Evolutionary conservation across 495 filamentous ascomycete species (phyloP).

Genomic region (Neurospora pannonica): DNA sequence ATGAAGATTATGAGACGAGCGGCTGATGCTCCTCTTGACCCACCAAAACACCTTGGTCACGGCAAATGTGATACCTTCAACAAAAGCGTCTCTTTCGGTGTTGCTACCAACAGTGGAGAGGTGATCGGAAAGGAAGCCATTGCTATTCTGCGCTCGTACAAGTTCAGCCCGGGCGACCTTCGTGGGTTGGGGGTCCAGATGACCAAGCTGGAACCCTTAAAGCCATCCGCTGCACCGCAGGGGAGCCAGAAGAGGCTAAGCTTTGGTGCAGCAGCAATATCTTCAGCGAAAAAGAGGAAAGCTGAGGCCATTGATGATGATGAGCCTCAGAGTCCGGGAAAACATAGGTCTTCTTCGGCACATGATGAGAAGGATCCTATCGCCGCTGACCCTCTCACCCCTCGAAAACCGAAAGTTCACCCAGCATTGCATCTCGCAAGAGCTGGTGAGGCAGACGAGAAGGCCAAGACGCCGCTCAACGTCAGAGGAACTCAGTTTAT

Average conservation of each 20-base stretch:
- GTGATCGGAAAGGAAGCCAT: constrained; percentile 70
- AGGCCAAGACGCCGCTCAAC: constrained; percentile 60
- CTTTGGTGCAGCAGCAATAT: constrained; percentile 14
- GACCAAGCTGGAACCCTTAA: constrained; percentile 80
- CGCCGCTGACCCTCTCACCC: constrained; percentile 45
- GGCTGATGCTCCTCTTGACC: constrained; percentile 78
- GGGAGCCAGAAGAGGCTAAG: constrained; percentile 55
- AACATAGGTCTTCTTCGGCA: neutral
- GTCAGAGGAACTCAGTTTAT: constrained; percentile 80
- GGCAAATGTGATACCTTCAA: constrained; percentile 91
- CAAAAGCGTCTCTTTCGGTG: constrained; percentile 72
- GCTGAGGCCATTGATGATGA: constrained; percentile 16
- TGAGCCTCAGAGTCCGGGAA: constrained; percentile 9
- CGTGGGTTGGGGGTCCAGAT: constrained; percentile 84
- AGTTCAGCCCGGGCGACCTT: constrained; percentile 80
- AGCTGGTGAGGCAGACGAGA: constrained; percentile 46
- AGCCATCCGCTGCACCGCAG: constrained; percentile 34
- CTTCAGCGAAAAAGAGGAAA: constrained; percentile 17
- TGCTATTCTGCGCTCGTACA: constrained; percentile 70
- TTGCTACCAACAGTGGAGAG: constrained; percentile 65
- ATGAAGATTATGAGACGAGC: constrained; percentile 89
- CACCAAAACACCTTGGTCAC: constrained; percentile 89
- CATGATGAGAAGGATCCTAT: constrained; percentile 38
- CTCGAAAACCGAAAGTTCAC: constrained; percentile 50
- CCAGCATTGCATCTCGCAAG: constrained; percentile 45